phyloP scores from a whole-genome alignment of 139 green algal genomes.

The Chlorella ohadii region DNA sequence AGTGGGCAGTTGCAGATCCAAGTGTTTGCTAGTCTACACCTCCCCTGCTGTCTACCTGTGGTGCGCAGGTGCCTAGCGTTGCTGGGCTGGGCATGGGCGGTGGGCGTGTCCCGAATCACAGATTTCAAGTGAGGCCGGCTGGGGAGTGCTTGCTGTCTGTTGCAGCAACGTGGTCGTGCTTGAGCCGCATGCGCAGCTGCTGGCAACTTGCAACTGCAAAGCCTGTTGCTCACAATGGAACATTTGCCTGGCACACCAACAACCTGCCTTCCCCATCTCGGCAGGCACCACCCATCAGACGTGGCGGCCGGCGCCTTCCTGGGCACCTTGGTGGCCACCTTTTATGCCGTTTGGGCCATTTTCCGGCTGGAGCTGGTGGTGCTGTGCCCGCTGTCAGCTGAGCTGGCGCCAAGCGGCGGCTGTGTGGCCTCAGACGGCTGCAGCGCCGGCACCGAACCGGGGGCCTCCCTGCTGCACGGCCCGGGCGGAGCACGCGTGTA shows the following conservation, averaged over 20 bases:
- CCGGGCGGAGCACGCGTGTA: not conserved
- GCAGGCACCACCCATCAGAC: conserved; percentile 14
- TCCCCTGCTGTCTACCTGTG: too few relatives aligned
- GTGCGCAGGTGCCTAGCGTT: conserved; percentile 2
- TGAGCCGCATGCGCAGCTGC: not conserved
- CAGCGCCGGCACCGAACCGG: not conserved
- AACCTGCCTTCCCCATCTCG: not conserved
- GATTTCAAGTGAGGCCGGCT: conserved; percentile 29
- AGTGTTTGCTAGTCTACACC: too few relatives aligned
- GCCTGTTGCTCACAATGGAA: not conserved
- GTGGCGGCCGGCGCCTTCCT: conserved; percentile 40
- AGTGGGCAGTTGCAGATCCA: too few relatives aligned
- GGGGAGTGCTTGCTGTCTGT: too few relatives aligned
- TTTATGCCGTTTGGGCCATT: conserved; percentile 10
- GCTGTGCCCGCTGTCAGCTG: too few relatives aligned
- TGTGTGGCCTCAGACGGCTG: not conserved
- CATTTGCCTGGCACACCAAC: not conserved
- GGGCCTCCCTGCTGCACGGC: not conserved
- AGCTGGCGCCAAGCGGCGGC: not conserved
- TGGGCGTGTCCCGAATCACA: conserved; percentile 43
- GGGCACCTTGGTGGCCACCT: conserved; percentile 29
- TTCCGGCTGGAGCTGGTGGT: not conserved
- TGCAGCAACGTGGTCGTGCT: not conserved
- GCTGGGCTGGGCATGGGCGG: conserved; percentile 27
- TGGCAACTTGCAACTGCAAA: not conserved